Conservation (phyloP, 2,329 filamentous ascomycete genomes). For the Xylariaceae sp. region DNA sequence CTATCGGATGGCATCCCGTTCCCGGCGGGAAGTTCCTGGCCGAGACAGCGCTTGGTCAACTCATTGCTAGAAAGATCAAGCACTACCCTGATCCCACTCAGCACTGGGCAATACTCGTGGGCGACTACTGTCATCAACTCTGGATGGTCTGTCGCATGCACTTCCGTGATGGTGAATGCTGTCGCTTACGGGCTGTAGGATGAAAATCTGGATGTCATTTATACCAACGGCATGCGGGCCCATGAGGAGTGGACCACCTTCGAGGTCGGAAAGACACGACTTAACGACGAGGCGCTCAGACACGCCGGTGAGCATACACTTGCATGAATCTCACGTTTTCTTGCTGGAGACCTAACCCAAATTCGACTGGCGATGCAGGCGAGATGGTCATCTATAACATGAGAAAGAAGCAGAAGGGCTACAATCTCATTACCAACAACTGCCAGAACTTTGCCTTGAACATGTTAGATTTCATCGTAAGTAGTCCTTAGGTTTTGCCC, state of each 20-base stretch:
- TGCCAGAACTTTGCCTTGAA: slow-evolving; percentile 22
- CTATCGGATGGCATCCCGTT: slow-evolving; percentile 22
- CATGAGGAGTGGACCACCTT: slow-evolving; percentile 16
- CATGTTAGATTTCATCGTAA: slow-evolving; percentile 17
- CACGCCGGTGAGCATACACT: slow-evolving; percentile 17
- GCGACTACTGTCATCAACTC: slow-evolving; percentile 22
- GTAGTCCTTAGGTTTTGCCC: background rate
- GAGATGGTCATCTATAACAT: slow-evolving; percentile 23
- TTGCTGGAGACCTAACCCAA: slow-evolving; percentile 1
- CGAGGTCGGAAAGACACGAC: slow-evolving; percentile 19
- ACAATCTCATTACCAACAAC: slow-evolving; percentile 22
- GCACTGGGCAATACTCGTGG: slow-evolving; percentile 22
- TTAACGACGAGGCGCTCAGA: slow-evolving; percentile 20
- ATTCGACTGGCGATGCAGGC: slow-evolving; percentile 6
- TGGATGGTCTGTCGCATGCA: slow-evolving; percentile 18
- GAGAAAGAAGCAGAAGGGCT: slow-evolving; percentile 19
- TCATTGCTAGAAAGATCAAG: slow-evolving; percentile 18
- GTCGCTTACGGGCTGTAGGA: slow-evolving; percentile 16
- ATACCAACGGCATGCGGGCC: slow-evolving; percentile 14
- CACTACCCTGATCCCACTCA: slow-evolving; percentile 21
- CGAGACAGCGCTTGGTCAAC: slow-evolving; percentile 17
- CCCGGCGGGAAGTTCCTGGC: slow-evolving; percentile 18
- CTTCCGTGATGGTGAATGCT: background rate
- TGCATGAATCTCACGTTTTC: background rate
- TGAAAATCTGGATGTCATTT: slow-evolving; percentile 21